phyloP scores from a whole-genome alignment of 495 filamentous ascomycete species.

The Parmelia sp. region DNA sequence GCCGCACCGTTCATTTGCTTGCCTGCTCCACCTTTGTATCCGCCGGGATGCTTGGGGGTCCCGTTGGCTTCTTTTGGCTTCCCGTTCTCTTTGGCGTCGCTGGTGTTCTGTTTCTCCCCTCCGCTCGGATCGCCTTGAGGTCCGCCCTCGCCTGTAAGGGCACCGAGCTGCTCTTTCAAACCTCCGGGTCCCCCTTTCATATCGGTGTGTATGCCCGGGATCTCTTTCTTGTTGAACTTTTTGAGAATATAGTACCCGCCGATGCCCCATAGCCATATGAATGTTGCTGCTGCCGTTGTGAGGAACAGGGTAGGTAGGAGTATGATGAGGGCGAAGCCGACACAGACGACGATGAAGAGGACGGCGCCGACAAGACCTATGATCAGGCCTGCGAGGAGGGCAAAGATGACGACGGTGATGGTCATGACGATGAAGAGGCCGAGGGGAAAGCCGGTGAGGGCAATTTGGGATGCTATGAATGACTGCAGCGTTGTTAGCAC shows the following conservation, averaged over 20 bases:
- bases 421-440: slow-evolving; percentile 56
- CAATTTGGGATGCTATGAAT: slow-evolving; percentile 51
- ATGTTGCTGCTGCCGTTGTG: slow-evolving; percentile 47
- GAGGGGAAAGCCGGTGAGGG: slow-evolving; percentile 52
- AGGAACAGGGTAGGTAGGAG: slow-evolving; percentile 58
- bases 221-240: slow-evolving; percentile 37
- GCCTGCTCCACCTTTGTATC: neutral
- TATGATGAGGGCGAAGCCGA: slow-evolving; percentile 55
- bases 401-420: slow-evolving; percentile 48
- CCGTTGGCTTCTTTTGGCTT: slow-evolving; percentile 12
- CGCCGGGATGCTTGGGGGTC: neutral
- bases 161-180: slow-evolving; percentile 11
- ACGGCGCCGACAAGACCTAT: slow-evolving; percentile 41
- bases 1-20: slow-evolving; percentile 19
- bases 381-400: slow-evolving; percentile 47
- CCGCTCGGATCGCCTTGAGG: slow-evolving; percentile 13
- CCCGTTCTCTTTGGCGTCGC: slow-evolving; percentile 9
- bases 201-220: slow-evolving; percentile 26
- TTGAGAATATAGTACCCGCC: slow-evolving; percentile 50
- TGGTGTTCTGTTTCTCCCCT: slow-evolving; percentile 4
- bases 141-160: slow-evolving; percentile 9
- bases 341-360: slow-evolving; percentile 56
- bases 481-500: slow-evolving; percentile 19
- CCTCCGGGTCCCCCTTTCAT: slow-evolving; percentile 18
- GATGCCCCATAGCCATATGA: slow-evolving; percentile 59